Evolutionary conservation across 2,329 filamentous ascomycete genomes (phyloP), one percentile per base, ranked within the genome.

Genomic region (Cadophora luteo-olivacea): DNA sequence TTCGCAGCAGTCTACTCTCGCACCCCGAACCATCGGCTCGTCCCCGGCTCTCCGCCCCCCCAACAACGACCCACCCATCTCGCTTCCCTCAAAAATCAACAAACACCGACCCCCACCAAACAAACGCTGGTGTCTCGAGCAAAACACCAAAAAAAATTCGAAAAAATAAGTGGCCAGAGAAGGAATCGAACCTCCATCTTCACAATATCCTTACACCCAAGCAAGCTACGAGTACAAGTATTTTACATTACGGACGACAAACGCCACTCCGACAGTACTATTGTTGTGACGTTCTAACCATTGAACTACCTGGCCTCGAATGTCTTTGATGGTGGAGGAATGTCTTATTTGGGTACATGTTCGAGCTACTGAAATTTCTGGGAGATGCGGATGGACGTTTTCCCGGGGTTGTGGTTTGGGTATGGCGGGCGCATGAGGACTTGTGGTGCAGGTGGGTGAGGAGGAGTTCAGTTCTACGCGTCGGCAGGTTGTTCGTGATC

Each of bases 121-220:
- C n/a, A 24, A 55, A 29, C 29, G 11, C 51, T 16, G 24, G 8
- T 2, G 29, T 45, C 12, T 16, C 41, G 16, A 45, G 41, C 11
- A 45, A 45, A 29, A 29, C 3, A 29, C 29, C 14, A 49, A 24
- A 41, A 25, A 51, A 62, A 24, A 45, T 16, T 9, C 16, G 36
- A 25, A 49, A 62, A 51, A 33, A 14, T 0, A 9, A 19, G 22
- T 62, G 41, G 45, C 29, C 60, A 22, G 24, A 33, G 60, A 51
- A 51, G 60, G 60, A 62, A 51, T 62, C 29, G 60, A 62, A 62
- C 60, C 60, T 14, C 29, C 60, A 36, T 62, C 19, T 48, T 62
- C 60, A 51, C 45, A 49, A 8, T 32, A 19, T 22, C 41, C 19
- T n/a, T 49, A 55, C 60, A 48, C 45, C 14, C 24, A 32, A 45